These are phyloP conservation scores for Allium cepa DNA, from an alignment of 106 monocot species.

Conservation along the genomic window DNA sequence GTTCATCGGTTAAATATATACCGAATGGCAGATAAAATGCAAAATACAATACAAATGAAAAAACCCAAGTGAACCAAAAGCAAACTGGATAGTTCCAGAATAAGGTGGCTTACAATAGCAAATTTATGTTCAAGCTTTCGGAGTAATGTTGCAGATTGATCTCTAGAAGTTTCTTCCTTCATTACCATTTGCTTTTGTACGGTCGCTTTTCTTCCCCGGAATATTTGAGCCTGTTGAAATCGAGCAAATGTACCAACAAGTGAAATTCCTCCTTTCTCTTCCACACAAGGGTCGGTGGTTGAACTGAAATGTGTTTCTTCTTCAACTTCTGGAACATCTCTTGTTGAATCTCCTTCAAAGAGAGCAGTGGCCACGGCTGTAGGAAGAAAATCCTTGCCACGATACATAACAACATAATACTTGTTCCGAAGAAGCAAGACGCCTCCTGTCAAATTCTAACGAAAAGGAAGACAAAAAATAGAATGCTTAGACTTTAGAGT, in stretches of 20 bases:
- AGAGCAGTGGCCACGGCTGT: constrained; percentile 63
- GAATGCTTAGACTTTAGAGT: no score
- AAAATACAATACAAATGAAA: no score
- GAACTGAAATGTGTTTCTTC: constrained; percentile 47
- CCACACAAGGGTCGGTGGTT: constrained; percentile 12
- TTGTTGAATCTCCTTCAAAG: constrained; percentile 76
- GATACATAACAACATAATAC: constrained; percentile 93
- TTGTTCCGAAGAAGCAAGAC: constrained; percentile 86
- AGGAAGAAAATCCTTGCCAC: constrained; percentile 97
- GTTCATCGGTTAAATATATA: no score
- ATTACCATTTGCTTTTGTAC: constrained; percentile 47
- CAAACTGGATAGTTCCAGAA: background rate
- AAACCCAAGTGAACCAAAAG: background rate
- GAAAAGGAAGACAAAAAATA: background rate
- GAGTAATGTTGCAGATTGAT: constrained; percentile 36
- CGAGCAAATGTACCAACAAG: constrained; percentile 86
- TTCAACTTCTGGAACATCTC: constrained; percentile 73
- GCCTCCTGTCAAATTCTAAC: constrained; percentile 84
- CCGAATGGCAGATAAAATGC: no score
- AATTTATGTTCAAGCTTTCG: constrained; percentile 83
- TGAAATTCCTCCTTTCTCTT: constrained; percentile 42
- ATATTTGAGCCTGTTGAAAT: constrained; percentile 82
- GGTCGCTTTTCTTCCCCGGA: constrained; percentile 79
- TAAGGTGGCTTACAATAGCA: constrained; percentile 50
- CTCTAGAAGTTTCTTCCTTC: constrained; percentile 71